Evolutionary conservation across 2,329 filamentous ascomycete genomes (phyloP).

Genomic region (Aspergillus sp.): DNA sequence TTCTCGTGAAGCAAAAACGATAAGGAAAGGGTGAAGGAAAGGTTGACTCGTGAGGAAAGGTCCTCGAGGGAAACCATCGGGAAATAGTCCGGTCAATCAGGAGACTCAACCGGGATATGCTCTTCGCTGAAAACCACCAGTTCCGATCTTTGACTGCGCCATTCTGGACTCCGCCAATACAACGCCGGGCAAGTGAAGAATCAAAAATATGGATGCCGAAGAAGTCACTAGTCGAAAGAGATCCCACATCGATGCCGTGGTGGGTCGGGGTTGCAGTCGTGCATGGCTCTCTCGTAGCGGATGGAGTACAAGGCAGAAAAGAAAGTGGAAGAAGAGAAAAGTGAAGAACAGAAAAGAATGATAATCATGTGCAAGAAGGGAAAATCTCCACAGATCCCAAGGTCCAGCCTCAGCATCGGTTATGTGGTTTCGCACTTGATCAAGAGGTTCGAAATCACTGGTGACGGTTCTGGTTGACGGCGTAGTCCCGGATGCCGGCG

Average conservation of each 20-base stretch:
- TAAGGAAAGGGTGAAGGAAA: conserved; percentile 13
- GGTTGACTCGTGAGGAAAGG: conserved; percentile 11
- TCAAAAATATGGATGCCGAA: conserved; percentile 23
- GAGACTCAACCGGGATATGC: conserved; percentile 14
- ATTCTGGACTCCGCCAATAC: conserved; percentile 33
- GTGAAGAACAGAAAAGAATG: conserved; percentile 5
- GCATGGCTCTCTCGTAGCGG: conserved; percentile 6
- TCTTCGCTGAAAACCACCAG: conserved; percentile 27
- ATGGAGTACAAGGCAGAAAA: conserved; percentile 11
- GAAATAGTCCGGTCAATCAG: conserved; percentile 14
- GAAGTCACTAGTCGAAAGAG: not conserved
- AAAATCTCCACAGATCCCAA: conserved; percentile 28
- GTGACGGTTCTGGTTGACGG: conserved; percentile 23
- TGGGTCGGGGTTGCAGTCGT: conserved; percentile 1
- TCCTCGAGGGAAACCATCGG: conserved; percentile 2
- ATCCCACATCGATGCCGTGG: conserved; percentile 1
- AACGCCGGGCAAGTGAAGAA: conserved; percentile 37
- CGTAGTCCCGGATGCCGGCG: conserved; percentile 31
- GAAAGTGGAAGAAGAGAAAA: conserved; percentile 13
- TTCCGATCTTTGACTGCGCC: conserved; percentile 31
- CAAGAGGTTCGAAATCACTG: conserved; percentile 20
- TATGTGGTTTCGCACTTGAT: conserved; percentile 17
- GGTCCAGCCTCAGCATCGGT: conserved; percentile 33
- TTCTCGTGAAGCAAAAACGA: conserved; percentile 9
- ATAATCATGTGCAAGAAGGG: conserved; percentile 38